Conservation (phyloP, 176 grass and related monocot genomes). For the Cymbopogon citratus region DNA sequence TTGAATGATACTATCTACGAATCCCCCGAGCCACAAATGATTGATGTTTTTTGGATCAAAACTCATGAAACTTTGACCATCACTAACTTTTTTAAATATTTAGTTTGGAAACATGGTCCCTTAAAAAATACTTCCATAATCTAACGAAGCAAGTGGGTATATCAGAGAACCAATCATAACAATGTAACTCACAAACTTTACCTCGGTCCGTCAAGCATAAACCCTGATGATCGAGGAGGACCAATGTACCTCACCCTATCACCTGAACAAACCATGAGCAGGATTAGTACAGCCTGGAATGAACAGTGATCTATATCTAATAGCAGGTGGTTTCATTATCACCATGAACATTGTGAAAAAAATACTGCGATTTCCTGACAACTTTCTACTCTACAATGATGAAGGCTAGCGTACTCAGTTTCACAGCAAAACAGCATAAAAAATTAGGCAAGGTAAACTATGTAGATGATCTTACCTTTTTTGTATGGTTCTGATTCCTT, state of each 20-base stretch:
- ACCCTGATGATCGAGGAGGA: constrained; percentile 10
- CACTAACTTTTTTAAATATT: neutral
- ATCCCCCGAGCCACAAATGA: neutral
- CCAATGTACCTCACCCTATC: constrained; percentile 93
- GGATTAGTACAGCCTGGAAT: constrained; percentile 15
- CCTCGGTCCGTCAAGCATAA: constrained; percentile 45
- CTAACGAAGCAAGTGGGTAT: neutral
- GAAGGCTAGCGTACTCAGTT: constrained; percentile 14
- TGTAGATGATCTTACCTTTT: constrained; percentile 38
- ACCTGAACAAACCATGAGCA: constrained; percentile 52
- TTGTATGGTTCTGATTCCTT: constrained; percentile 66
- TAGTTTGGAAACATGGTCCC: neutral
- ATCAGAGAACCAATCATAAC: neutral
- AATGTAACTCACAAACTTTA: constrained; percentile 25
- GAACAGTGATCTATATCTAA: constrained; percentile 16
- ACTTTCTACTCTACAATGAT: neutral
- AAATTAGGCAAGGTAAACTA: neutral
- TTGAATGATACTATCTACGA: neutral
- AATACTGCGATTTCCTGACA: neutral
- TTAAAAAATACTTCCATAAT: neutral
- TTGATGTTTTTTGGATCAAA: neutral
- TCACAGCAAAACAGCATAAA: neutral
- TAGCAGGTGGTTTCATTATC: constrained; percentile 16
- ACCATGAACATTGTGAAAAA: constrained; percentile 12
- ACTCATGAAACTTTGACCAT: neutral